phyloP scores from a whole-genome alignment of 2,329 filamentous ascomycete genomes.

The Epichloe scottii region DNA sequence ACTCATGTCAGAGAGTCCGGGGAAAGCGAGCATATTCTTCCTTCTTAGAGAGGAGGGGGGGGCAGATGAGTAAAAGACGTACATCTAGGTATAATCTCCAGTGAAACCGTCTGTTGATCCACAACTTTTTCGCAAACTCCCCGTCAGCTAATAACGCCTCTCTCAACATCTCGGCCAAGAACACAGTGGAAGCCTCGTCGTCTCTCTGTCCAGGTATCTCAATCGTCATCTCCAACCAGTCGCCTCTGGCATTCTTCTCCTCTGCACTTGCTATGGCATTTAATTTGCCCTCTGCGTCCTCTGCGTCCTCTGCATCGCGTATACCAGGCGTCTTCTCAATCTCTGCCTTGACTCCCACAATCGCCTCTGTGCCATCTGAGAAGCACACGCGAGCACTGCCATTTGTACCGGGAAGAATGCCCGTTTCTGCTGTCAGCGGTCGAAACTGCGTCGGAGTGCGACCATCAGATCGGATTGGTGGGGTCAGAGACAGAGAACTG shows the following conservation, averaged over 20 bases:
- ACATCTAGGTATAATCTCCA: conserved; percentile 96
- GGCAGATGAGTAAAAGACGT: conserved; percentile 23
- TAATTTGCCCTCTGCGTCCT: conserved; percentile 11
- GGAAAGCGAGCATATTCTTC: neutral
- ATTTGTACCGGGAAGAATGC: conserved; percentile 78
- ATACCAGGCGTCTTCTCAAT: conserved; percentile 56
- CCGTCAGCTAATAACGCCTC: conserved; percentile 73
- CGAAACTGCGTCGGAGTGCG: conserved; percentile 78
- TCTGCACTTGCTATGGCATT: conserved; percentile 21
- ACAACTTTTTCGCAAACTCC: conserved; percentile 56
- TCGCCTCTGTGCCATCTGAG: conserved; percentile 86
- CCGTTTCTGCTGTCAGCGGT: conserved; percentile 77
- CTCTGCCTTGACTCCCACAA: conserved; percentile 92
- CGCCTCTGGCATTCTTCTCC: conserved; percentile 34
- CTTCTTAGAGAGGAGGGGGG: neutral
- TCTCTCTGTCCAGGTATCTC: conserved; percentile 86
- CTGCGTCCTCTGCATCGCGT: conserved; percentile 14
- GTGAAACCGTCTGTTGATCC: conserved; percentile 85
- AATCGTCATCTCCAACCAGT: conserved; percentile 84
- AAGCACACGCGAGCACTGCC: conserved; percentile 91
- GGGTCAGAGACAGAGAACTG: conserved; percentile 65
- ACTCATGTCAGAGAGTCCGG: neutral
- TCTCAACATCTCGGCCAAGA: conserved; percentile 74
- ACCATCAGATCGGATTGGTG: conserved; percentile 82
- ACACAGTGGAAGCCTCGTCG: conserved; percentile 81